Percentiles rank a stretch among this genome's conserved stretches.
Conservation (phyloP, 2,329 filamentous ascomycete species). For the Calcarisporium arbuscula region DNA sequence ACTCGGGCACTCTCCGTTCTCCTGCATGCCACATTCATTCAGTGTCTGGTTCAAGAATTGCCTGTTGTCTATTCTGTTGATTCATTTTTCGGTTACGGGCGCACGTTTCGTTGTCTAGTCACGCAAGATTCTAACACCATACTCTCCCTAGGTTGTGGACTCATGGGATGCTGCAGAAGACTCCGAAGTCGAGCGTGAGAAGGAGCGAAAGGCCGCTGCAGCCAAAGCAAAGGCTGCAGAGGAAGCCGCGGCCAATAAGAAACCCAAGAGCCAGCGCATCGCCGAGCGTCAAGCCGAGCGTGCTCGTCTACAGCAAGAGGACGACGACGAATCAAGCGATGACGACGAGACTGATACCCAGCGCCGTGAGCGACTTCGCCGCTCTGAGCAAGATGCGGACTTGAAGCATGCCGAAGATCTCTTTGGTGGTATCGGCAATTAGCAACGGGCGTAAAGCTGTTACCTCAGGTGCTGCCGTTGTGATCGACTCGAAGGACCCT, state of each 20-base stretch:
- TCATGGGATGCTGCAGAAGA: slow-evolving; percentile 97
- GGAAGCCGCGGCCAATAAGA: slow-evolving; percentile 83
- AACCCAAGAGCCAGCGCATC: slow-evolving; percentile 80
- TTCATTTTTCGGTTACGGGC: too few relatives aligned
- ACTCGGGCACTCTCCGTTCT: too few relatives aligned
- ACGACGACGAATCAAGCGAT: slow-evolving; percentile 52
- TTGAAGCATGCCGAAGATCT: slow-evolving; percentile 86
- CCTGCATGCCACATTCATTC: too few relatives aligned
- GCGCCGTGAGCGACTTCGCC: slow-evolving; percentile 66
- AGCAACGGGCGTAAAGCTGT: slow-evolving; percentile 60
- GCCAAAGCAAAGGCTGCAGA: slow-evolving; percentile 86
- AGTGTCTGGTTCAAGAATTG: too few relatives aligned
- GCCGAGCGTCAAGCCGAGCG: slow-evolving; percentile 66
- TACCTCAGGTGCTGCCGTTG: slow-evolving; percentile 57
- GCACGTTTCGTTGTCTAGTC: background rate
- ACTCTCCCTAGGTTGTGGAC: slow-evolving; percentile 74
- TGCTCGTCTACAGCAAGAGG: slow-evolving; percentile 43
- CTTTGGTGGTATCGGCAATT: slow-evolving; percentile 70
- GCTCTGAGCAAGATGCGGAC: slow-evolving; percentile 81
- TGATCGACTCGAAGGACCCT: slow-evolving; percentile 67
- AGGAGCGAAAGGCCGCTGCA: slow-evolving; percentile 79
- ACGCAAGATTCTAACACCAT: too few relatives aligned
- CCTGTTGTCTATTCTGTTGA: too few relatives aligned
- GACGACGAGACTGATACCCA: slow-evolving; percentile 70
- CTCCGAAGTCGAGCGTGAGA: slow-evolving; percentile 93